These are phyloP conservation scores for Sphagnum fallax DNA, from an alignment of 228 moss, liverwort and hornwort genomes.

Conservation along the genomic window DNA sequence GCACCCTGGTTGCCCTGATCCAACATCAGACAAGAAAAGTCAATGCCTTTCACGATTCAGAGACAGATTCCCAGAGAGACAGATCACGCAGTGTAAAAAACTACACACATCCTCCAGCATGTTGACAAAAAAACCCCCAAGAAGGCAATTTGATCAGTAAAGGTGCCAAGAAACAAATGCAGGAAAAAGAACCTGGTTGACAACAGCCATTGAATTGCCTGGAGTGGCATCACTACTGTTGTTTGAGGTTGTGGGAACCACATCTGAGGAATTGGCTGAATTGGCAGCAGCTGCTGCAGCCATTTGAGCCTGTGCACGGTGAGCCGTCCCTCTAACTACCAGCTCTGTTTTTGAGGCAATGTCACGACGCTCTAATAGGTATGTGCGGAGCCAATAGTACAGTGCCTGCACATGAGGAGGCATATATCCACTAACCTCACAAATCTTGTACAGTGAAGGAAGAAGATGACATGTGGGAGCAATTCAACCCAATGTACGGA, in stretches of 20 bases:
- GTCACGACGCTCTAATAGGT: conserved; percentile 94
- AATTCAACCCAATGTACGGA: no score
- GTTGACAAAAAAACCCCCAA: no score
- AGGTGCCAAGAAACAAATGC: not conserved
- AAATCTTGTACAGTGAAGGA: no score
- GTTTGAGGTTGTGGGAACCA: conserved; percentile 58
- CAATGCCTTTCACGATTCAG: not conserved
- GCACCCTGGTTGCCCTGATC: conserved; percentile 65
- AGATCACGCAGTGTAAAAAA: no score
- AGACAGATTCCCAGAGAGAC: not conserved
- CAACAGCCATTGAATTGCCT: conserved; percentile 47
- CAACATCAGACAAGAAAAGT: not conserved
- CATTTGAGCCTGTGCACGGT: conserved; percentile 58
- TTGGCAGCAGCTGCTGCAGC: conserved; percentile 40
- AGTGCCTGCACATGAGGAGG: conserved; percentile 54
- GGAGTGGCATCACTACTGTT: conserved; percentile 43
- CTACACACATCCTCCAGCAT: no score
- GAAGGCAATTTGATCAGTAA: no score
- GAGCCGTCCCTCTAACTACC: conserved; percentile 49
- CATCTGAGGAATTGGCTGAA: conserved; percentile 64
- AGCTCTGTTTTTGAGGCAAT: conserved; percentile 85
- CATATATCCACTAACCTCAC: no score
- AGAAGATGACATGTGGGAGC: no score
- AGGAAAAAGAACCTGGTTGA: conserved; percentile 2
- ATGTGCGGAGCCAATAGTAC: conserved; percentile 98